Conservation (phyloP, 371 early-diverging fungal species). For the Caulochytrium protostelioides region DNA sequence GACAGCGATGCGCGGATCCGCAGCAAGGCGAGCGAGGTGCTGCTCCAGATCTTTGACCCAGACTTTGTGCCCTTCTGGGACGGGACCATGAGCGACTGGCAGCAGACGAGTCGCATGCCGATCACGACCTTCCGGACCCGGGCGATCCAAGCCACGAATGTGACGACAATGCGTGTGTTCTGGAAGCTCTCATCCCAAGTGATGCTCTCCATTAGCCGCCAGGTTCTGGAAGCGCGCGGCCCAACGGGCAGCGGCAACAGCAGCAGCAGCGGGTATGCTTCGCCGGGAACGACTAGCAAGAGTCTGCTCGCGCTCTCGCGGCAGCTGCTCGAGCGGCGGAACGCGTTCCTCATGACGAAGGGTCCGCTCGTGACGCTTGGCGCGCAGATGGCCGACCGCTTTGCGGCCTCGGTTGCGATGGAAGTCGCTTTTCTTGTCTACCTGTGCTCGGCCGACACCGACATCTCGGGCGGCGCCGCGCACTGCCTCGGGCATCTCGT, state of each 20-base stretch:
- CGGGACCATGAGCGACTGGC: slow-evolving; percentile 15
- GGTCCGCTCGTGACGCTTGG: slow-evolving; percentile 26
- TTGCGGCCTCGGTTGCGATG: slow-evolving; percentile 44
- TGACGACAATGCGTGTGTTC: too few species aligned
- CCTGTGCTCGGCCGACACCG: slow-evolving; percentile 50
- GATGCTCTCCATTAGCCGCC: not conserved
- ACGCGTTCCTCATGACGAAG: slow-evolving; percentile 27
- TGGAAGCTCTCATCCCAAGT: too few species aligned
- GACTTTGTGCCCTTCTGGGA: slow-evolving; percentile 17
- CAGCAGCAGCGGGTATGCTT: too few species aligned
- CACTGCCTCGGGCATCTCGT: slow-evolving; percentile 13
- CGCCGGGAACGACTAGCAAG: slow-evolving; percentile 30
- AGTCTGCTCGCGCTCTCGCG: slow-evolving; percentile 31
- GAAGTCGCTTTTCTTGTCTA: slow-evolving; percentile 56
- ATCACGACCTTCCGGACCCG: slow-evolving; percentile 11
- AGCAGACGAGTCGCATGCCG: slow-evolving; percentile 1
- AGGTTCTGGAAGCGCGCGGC: too few species aligned
- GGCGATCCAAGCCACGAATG: slow-evolving; percentile 22
- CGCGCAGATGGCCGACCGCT: slow-evolving; percentile 34
- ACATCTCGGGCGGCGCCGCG: slow-evolving; percentile 22
- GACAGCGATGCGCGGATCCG: slow-evolving; percentile 39
- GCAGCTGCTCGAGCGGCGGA: slow-evolving; percentile 36
- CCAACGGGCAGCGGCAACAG: too few species aligned
- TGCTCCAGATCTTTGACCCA: slow-evolving; percentile 20
- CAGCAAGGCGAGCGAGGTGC: slow-evolving; percentile 41